Conservation (phyloP, 75 land plant species). For the Pinus tabuliformis region DNA sequence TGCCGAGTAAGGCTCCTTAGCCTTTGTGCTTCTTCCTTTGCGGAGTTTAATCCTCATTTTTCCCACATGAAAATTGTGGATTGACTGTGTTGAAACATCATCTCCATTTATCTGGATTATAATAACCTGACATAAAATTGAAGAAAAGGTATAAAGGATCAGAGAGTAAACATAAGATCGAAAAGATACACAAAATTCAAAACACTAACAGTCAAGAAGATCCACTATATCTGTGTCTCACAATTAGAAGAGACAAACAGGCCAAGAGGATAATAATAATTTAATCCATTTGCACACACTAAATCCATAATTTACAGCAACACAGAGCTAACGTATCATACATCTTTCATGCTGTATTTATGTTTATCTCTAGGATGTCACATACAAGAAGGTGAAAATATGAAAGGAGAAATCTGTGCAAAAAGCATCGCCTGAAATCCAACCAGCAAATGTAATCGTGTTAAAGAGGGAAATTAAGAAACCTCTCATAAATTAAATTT, state of each 20-base stretch:
- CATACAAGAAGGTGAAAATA: not conserved
- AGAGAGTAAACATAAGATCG: not conserved
- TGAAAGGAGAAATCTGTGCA: not conserved
- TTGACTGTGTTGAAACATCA: constrained; percentile 43
- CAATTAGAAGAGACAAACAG: not conserved
- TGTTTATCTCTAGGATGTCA: not conserved
- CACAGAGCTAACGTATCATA: not conserved
- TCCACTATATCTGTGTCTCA: not conserved
- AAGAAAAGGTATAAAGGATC: not conserved
- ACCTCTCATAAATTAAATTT: not conserved
- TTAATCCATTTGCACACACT: not conserved
- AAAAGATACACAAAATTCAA: not conserved
- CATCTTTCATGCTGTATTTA: not conserved
- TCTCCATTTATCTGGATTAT: constrained; percentile 76
- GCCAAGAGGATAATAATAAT: not conserved
- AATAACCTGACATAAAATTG: constrained; percentile 48
- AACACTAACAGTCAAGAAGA: not conserved
- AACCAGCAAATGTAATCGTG: no score
- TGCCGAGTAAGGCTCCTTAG: constrained; percentile 73
- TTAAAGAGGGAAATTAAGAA: not conserved
- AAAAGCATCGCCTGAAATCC: no score
- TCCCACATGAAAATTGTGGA: constrained; percentile 71
- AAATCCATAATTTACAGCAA: not conserved
- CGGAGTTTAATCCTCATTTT: constrained; percentile 75
- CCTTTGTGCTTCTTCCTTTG: constrained; percentile 72